Evolutionary conservation across 805 yeast genomes (phyloP).

Genomic region (Teunomyces panamensis): DNA sequence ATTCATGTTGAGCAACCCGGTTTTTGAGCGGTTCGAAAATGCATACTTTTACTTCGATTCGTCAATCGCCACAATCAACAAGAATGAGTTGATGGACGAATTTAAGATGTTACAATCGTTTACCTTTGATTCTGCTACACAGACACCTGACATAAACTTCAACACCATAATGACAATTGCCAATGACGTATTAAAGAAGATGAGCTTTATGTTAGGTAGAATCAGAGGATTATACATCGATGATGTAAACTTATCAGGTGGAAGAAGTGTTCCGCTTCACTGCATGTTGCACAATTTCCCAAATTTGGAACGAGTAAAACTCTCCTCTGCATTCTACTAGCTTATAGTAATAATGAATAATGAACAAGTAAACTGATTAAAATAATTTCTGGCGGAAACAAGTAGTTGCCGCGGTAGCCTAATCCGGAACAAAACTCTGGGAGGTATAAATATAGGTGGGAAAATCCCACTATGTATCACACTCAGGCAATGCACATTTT

Average conservation of each 20-base stretch:
- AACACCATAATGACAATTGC: slow-evolving; percentile 28
- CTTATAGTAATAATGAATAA: background rate
- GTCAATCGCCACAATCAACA: slow-evolving; percentile 13
- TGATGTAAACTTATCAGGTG: slow-evolving; percentile 28
- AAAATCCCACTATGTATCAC: background rate
- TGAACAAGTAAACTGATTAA: background rate
- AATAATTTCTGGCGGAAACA: background rate
- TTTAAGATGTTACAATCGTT: slow-evolving; percentile 3
- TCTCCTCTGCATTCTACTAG: slow-evolving; percentile 11
- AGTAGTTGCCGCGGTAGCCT: background rate
- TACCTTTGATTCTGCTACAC: slow-evolving; percentile 4
- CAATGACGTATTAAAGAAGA: slow-evolving; percentile 33
- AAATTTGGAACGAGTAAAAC: slow-evolving; percentile 27
- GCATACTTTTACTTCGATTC: slow-evolving; percentile 35
- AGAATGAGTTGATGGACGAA: slow-evolving; percentile 4
- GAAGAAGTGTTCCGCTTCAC: slow-evolving; percentile 27
- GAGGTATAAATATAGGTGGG: background rate
- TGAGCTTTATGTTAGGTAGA: slow-evolving; percentile 30
- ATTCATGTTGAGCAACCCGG: slow-evolving; percentile 3
- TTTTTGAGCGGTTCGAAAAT: slow-evolving; percentile 17
- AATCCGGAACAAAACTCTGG: background rate
- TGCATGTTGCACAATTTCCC: slow-evolving; percentile 31
- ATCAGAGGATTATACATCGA: slow-evolving; percentile 32
- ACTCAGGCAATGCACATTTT: background rate
- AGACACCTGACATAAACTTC: slow-evolving; percentile 19